Conservation (phyloP, 352 stramenopile genomes). For the Phytopythium vexans region DNA sequence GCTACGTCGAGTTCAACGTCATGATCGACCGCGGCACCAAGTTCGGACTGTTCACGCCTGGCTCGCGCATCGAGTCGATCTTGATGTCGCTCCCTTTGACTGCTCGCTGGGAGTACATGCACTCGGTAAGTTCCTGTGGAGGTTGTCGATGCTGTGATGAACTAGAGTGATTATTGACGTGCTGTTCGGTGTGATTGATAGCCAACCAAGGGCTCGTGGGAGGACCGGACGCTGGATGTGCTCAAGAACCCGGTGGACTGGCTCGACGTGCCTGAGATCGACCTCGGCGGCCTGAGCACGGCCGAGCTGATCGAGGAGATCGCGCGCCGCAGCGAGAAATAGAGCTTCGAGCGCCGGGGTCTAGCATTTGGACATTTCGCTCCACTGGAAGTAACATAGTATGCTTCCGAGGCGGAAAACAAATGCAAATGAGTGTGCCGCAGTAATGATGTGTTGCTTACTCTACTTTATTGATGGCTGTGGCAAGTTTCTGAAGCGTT, state of each 20-base stretch:
- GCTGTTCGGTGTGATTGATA: no score
- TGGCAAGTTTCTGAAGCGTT: no score
- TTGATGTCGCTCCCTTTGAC: slow-evolving; percentile 98
- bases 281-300: slow-evolving; percentile 70
- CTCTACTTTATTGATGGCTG: no score
- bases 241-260: slow-evolving; percentile 94
- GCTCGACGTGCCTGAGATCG: slow-evolving; percentile 81
- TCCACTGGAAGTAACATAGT: no score
- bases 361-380: no score
- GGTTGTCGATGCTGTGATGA: no score
- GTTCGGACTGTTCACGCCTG: slow-evolving; percentile 96
- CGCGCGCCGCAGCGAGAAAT: slow-evolving; percentile 51
- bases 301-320: slow-evolving; percentile 76
- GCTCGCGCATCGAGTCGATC: slow-evolving; percentile 97
- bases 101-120: slow-evolving; percentile 96
- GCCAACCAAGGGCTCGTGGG: slow-evolving; percentile 84
- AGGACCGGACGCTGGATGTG: slow-evolving; percentile 92
- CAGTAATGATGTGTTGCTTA: no score
- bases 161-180: no score
- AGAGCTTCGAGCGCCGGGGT: no score
- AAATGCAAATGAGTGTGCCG: no score
- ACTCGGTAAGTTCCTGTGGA: slow-evolving; percentile 42
- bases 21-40: slow-evolving; percentile 99
- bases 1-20: slow-evolving; percentile 99
- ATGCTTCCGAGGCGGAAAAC: no score